A percentile compares a stretch with the other conserved stretches of the same genome.
These are phyloP conservation scores for Camelina neglecta DNA, from an alignment of 345 rosid genomes.

Conservation along the genomic window DNA sequence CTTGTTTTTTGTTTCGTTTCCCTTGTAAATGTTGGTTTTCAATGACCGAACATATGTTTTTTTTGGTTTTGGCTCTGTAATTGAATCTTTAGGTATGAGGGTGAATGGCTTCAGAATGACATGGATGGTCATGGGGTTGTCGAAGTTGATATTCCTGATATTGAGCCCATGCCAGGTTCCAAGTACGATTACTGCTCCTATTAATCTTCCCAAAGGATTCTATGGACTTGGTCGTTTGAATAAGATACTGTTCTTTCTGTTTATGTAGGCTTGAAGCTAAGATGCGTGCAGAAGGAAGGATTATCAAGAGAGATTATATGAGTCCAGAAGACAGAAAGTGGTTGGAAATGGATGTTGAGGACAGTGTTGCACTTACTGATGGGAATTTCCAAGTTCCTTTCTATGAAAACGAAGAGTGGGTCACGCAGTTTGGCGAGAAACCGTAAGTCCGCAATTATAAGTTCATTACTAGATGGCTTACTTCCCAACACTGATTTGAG, in stretches of 20 bases:
- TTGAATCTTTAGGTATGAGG: conserved; percentile 72
- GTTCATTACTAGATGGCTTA: conserved; percentile 20
- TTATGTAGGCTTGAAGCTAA: conserved; percentile 78
- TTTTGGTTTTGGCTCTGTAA: conserved; percentile 22
- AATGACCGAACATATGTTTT: neutral
- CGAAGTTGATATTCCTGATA: conserved; percentile 89
- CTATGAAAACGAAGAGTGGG: conserved; percentile 80
- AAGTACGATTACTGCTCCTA: conserved; percentile 56
- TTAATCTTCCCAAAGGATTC: neutral
- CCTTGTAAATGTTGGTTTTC: neutral
- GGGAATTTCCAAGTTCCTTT: conserved; percentile 66
- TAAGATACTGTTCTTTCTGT: conserved; percentile 16
- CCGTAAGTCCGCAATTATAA: conserved; percentile 62
- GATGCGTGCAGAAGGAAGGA: conserved; percentile 92
- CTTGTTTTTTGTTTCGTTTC: conserved; percentile 15
- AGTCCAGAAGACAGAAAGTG: conserved; percentile 85
- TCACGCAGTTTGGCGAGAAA: conserved; percentile 70
- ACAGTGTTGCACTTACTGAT: conserved; percentile 56
- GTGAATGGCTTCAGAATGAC: conserved; percentile 91
- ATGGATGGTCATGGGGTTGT: conserved; percentile 93
- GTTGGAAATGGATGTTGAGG: conserved; percentile 97
- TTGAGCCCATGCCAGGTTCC: conserved; percentile 93
- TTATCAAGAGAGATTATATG: conserved; percentile 80
- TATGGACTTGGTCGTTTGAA: conserved; percentile 11
- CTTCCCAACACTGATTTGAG: neutral